These are phyloP conservation scores for Aspergillus hancockii DNA, from an alignment of 495 filamentous ascomycete species.

Conservation along the genomic window DNA sequence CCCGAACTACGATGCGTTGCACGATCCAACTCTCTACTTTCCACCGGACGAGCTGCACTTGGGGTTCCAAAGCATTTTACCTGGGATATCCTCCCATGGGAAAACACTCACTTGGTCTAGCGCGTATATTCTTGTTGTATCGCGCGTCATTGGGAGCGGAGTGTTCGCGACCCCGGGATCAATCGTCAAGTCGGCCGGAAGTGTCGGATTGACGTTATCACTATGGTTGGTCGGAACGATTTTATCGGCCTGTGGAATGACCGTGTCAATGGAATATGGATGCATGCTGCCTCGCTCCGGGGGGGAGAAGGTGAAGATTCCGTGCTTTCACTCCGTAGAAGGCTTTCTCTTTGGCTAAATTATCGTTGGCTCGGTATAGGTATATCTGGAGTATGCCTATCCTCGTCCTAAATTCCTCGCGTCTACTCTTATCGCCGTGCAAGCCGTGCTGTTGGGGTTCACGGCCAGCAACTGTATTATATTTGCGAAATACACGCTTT, in stretches of 20 bases:
- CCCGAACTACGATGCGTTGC: slow-evolving; percentile 7
- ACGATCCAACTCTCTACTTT: neutral
- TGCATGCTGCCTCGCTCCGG: slow-evolving; percentile 72
- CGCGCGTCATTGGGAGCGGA: slow-evolving; percentile 72
- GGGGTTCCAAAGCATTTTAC: neutral
- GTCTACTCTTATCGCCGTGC: slow-evolving; percentile 65
- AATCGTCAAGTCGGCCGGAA: slow-evolving; percentile 67
- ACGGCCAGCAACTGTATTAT: slow-evolving; percentile 53
- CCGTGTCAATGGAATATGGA: slow-evolving; percentile 66
- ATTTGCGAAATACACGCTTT: slow-evolving; percentile 47
- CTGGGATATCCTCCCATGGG: slow-evolving; percentile 7
- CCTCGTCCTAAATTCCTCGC: slow-evolving; percentile 67
- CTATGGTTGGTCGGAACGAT: slow-evolving; percentile 66
- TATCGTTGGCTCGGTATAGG: slow-evolving; percentile 17
- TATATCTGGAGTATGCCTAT: slow-evolving; percentile 79
- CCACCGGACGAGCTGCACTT: neutral
- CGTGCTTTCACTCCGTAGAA: neutral
- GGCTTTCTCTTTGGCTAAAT: neutral
- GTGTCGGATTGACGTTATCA: slow-evolving; percentile 62
- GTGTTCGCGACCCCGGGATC: slow-evolving; percentile 75
- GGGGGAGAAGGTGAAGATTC: slow-evolving; percentile 58
- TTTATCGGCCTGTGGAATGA: slow-evolving; percentile 59
- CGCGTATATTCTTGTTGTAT: slow-evolving; percentile 75
- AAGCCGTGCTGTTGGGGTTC: slow-evolving; percentile 70
- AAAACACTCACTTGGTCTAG: slow-evolving; percentile 60